A percentile compares a stretch with the other conserved stretches of the same genome.
phyloP scores from a whole-genome alignment of 108 stramenopile species.

The Cyclostephanos invisitatus region DNA sequence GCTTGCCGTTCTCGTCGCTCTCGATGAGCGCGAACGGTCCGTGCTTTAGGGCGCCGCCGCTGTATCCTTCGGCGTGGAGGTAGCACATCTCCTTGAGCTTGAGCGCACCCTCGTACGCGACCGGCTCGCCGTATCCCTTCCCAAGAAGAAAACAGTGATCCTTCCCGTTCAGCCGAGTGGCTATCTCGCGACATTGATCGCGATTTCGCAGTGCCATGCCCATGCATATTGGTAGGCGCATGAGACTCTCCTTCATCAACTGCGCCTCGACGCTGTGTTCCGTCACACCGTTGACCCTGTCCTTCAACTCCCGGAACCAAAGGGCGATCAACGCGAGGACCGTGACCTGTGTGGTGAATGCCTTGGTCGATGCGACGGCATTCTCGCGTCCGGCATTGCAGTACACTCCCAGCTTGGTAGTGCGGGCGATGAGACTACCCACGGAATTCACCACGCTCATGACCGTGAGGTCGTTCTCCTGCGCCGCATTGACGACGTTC shows the following conservation, averaged over 20 bases:
- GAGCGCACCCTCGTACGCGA: constrained; percentile 95
- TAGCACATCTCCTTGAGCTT: constrained; percentile 99
- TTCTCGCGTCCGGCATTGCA: constrained; percentile 99
- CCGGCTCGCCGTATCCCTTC: constrained; percentile 95
- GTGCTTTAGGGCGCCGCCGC: constrained; percentile 99
- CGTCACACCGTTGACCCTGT: constrained; percentile 62
- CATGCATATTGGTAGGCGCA: constrained; percentile 96
- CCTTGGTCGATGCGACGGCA: constrained; percentile 99
- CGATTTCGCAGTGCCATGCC: constrained; percentile 95
- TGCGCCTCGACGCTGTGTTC: constrained; percentile 51
- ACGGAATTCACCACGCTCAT: constrained; percentile 97
- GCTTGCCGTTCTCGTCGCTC: constrained; percentile 80
- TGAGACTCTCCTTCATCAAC: constrained; percentile 86
- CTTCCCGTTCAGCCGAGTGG: constrained; percentile 82
- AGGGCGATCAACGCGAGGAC: constrained; percentile 95
- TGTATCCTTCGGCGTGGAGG: constrained; percentile 98
- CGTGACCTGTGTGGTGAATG: constrained; percentile 99
- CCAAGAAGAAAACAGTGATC: constrained; percentile 97
- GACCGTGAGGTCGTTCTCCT: constrained; percentile 84
- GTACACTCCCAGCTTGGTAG: constrained; percentile 96
- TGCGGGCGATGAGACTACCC: constrained; percentile 95
- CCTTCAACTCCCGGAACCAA: constrained; percentile 92
- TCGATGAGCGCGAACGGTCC: constrained; percentile 98
- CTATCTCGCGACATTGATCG: constrained; percentile 83
- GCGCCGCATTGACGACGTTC: constrained; percentile 83